Conservation (phyloP, 2,329 filamentous ascomycete genomes). For the Fusarium sp. region DNA sequence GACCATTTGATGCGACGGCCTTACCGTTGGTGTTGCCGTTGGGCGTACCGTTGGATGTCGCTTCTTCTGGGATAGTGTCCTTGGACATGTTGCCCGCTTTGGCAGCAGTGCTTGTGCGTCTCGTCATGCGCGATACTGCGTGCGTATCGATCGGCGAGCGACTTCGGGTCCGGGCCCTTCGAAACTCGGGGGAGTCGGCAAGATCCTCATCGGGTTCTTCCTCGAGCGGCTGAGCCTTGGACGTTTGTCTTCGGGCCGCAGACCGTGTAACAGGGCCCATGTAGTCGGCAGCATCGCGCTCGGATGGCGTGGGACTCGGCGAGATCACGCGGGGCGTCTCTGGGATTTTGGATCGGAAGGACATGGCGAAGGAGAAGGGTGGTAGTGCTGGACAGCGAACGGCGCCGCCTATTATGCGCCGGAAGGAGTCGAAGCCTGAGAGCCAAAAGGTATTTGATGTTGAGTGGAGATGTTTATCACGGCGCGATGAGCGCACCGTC, state of each 20-base stretch:
- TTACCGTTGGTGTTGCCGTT: slow-evolving; percentile 50
- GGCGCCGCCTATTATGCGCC: slow-evolving; percentile 64
- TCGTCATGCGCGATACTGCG: slow-evolving; percentile 63
- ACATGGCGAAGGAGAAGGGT: slow-evolving; percentile 65
- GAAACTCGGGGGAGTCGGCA: slow-evolving; percentile 57
- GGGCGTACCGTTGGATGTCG: slow-evolving; percentile 45
- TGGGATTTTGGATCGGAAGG: slow-evolving; percentile 67
- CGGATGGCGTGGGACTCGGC: slow-evolving; percentile 74
- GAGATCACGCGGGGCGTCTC: slow-evolving; percentile 88
- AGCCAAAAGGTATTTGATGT: slow-evolving; percentile 52
- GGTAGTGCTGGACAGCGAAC: slow-evolving; percentile 66
- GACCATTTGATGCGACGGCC: slow-evolving; percentile 62
- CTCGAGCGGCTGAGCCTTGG: slow-evolving; percentile 67
- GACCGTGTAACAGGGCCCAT: slow-evolving; percentile 81
- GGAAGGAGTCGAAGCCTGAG: slow-evolving; percentile 57
- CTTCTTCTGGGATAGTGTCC: slow-evolving; percentile 34
- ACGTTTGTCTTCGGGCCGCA: slow-evolving; percentile 65
- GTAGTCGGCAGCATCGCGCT: slow-evolving; percentile 56
- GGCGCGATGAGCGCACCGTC: slow-evolving; percentile 54
- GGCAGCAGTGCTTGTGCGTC: slow-evolving; percentile 53
- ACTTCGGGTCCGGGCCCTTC: slow-evolving; percentile 74
- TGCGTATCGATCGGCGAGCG: slow-evolving; percentile 70
- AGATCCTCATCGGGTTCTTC: slow-evolving; percentile 65
- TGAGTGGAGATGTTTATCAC: slow-evolving; percentile 61
- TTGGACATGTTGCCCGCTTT: slow-evolving; percentile 43